phyloP scores from a whole-genome alignment of 164 flowering plant genomes.

The Vitis riparia region DNA sequence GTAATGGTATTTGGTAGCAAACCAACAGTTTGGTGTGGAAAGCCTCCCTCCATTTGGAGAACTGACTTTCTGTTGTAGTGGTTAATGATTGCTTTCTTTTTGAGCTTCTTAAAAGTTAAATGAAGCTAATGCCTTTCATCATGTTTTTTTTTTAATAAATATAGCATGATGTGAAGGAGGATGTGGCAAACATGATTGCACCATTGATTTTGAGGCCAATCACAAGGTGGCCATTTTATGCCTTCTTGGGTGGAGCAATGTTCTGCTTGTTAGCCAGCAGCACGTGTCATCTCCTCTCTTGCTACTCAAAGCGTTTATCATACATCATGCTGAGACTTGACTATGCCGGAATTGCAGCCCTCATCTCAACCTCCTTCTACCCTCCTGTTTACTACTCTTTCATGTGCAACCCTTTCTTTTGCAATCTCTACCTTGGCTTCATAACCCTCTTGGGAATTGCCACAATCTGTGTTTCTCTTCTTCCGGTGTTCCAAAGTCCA shows the following conservation, averaged over 20 bases:
- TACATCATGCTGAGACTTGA: constrained; percentile 93
- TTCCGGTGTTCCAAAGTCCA: constrained; percentile 83
- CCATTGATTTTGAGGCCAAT: constrained; percentile 73
- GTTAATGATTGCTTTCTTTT: neutral
- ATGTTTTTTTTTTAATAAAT: constrained; percentile 10
- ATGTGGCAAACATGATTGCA: constrained; percentile 68
- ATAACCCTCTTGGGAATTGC: constrained; percentile 79
- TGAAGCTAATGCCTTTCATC: constrained; percentile 6
- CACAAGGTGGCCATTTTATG: constrained; percentile 95
- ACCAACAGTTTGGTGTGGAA: too few relatives aligned
- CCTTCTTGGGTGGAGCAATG: constrained; percentile 97
- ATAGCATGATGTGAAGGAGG: constrained; percentile 74
- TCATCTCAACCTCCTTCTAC: constrained; percentile 88
- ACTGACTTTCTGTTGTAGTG: neutral
- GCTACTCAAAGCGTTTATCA: constrained; percentile 82
- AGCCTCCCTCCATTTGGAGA: too few relatives aligned
- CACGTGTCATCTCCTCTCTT: constrained; percentile 87
- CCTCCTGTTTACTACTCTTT: constrained; percentile 97
- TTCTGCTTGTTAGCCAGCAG: constrained; percentile 94
- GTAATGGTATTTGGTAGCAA: too few relatives aligned
- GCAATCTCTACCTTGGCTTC: constrained; percentile 83
- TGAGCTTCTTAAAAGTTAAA: neutral
- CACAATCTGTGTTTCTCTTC: constrained; percentile 65
- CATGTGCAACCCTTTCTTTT: constrained; percentile 91
- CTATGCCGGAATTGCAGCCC: constrained; percentile 93